Evolutionary conservation across 2,329 filamentous ascomycete species (phyloP), one percentile per base, ranked within the genome.

Genomic region (Aspergillus viridinutans): DNA sequence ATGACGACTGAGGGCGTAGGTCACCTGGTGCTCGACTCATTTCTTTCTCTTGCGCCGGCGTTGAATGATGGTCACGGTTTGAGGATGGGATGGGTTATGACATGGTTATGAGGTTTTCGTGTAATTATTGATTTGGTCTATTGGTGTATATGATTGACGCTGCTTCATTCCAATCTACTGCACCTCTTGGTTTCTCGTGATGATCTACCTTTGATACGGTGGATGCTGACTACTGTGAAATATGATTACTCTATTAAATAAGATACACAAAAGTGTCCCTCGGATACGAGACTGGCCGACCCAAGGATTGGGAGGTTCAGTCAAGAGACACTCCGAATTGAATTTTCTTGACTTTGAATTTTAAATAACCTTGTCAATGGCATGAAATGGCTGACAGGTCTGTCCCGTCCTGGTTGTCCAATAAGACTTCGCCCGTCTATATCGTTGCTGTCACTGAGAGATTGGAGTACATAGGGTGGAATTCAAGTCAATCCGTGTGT

Each of bases 1-100:
- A 55, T 38, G 70, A 72, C 53, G 69, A 71, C 6, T 54, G 28
- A 42, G 14, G 17, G 52, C 21, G 14, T 42, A 43, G 49, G 42
- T 53, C 23, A 50, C 10, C 9, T 52, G 62, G 61, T 62, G 61
- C 52, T 59, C 61, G 55, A 48, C 53, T 45, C 48, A 26, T 53
- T 55, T 23, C 49, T 52, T 53, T 55, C 50, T 53, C 5, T 32
- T 32, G 26, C 29, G 43, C 50, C 8, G 25, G 32, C 50, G 23
- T 43, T 52, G 50, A 35, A n/a, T 38, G 21, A 29, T 4, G 43
- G 43, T 25, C 7, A 47, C 26, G 43, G 43, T 9, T 25, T 47
- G 43, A 26, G 43, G 10, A 47, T 26, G 43, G 43, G 17, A 48
- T 21, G 21, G 21, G 49, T 20, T 28, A 50, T 32, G 14, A 38